Evolutionary conservation across 768 basidiomycete species (phyloP).

Genomic region (Mycena belliarum): DNA sequence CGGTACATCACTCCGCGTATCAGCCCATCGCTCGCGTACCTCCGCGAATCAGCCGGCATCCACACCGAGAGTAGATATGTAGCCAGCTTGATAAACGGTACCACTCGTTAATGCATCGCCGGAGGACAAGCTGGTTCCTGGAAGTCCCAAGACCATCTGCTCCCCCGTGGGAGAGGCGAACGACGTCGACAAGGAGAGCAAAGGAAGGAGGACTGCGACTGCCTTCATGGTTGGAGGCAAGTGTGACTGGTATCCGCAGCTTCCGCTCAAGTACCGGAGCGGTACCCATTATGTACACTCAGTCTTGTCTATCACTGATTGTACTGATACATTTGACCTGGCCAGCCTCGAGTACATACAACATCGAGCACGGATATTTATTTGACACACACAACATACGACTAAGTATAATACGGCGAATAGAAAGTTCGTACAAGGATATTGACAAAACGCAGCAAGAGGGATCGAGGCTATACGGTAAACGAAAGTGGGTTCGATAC

Average conservation of each 20-base stretch:
- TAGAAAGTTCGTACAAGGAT: conserved; percentile 11
- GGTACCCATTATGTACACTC: no score
- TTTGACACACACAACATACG: conserved; percentile 8
- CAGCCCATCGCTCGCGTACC: no score
- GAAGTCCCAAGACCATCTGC: conserved; percentile 46
- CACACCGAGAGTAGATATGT: no score
- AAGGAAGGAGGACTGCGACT: conserved; percentile 33
- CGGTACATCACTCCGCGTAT: no score
- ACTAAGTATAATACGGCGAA: conserved; percentile 9
- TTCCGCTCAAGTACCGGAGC: no score
- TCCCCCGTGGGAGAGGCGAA: conserved; percentile 42
- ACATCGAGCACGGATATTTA: conserved; percentile 9
- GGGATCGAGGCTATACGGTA: neutral
- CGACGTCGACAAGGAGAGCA: conserved; percentile 35
- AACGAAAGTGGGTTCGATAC: neutral
- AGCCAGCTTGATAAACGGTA: no score
- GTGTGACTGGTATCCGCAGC: neutral
- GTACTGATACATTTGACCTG: no score
- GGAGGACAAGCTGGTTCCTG: conserved; percentile 28
- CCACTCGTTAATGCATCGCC: conserved; percentile 32
- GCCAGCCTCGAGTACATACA: no score
- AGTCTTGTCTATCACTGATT: no score
- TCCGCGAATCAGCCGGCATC: no score
- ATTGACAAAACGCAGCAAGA: neutral
- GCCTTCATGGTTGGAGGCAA: conserved; percentile 37